phyloP scores from a whole-genome alignment of 106 monocot species.

The Dendrobium nobile region DNA sequence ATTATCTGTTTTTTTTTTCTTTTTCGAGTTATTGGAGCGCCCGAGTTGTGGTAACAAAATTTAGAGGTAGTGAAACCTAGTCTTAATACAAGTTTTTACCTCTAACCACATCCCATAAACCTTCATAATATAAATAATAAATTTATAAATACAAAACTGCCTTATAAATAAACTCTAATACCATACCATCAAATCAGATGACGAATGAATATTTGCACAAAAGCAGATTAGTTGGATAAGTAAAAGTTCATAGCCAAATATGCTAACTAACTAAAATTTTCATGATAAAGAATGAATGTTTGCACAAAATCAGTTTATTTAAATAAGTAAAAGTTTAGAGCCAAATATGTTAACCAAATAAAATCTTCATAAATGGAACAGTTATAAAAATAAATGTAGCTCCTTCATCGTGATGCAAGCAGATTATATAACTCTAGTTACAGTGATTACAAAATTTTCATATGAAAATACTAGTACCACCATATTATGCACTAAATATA shows the following conservation, averaged over 20 bases:
- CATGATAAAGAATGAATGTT: neutral
- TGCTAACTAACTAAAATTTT: neutral
- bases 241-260: neutral
- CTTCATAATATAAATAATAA: neutral
- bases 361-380: neutral
- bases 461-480: neutral
- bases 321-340: neutral
- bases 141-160: neutral
- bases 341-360: neutral
- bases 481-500: neutral
- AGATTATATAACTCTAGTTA: neutral
- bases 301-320: neutral
- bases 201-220: constrained; percentile 1
- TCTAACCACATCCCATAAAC: no score
- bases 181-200: neutral
- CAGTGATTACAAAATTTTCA: neutral
- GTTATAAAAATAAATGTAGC: neutral
- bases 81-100: no score
- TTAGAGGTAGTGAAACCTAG: no score
- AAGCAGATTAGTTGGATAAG: neutral
- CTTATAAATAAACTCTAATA: neutral
- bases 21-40: no score
- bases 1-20: neutral
- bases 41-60: no score
- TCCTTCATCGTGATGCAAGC: neutral